Percentiles rank a stretch among this genome's conserved stretches.
Evolutionary conservation across 148 eudicot species (phyloP).

Genomic region (Arbutus unedo): DNA sequence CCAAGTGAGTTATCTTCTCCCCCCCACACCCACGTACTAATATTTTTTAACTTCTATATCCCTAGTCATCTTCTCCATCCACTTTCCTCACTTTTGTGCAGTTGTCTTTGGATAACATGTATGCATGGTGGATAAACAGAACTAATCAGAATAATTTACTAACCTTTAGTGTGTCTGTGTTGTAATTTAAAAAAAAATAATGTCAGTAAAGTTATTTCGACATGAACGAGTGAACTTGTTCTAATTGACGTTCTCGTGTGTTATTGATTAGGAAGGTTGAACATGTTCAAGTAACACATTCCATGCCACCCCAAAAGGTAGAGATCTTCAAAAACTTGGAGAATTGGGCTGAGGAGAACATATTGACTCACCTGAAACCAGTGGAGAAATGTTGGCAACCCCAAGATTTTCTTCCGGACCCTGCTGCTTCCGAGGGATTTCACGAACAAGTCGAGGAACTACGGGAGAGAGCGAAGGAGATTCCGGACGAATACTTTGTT

Average conservation of each 20-base stretch:
- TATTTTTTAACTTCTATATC: too few species aligned
- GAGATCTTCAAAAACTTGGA: slow-evolving; percentile 19
- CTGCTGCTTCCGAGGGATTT: slow-evolving; percentile 11
- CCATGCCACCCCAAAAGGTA: slow-evolving; percentile 18
- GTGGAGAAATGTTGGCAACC: slow-evolving; percentile 21
- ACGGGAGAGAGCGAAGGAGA: slow-evolving; percentile 25
- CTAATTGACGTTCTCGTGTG: neutral
- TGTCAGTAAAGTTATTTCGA: too few species aligned
- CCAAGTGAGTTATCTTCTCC: too few species aligned
- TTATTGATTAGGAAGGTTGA: slow-evolving; percentile 15
- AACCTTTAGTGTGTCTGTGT: neutral
- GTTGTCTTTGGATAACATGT: neutral
- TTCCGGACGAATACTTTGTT: slow-evolving; percentile 25
- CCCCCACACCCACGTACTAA: too few species aligned
- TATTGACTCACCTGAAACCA: slow-evolving; percentile 16
- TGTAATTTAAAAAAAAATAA: neutral
- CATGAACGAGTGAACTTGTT: neutral
- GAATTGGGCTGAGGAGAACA: slow-evolving; percentile 13
- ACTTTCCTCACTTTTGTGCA: too few species aligned
- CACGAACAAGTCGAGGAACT: slow-evolving; percentile 23
- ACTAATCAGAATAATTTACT: neutral
- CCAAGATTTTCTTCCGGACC: slow-evolving; percentile 21
- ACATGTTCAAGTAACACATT: slow-evolving; percentile 8
- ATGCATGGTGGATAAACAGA: neutral
- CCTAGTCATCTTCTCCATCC: too few species aligned